phyloP scores from a whole-genome alignment of 306 rosid species.

The Gastrolobium bilobum region DNA sequence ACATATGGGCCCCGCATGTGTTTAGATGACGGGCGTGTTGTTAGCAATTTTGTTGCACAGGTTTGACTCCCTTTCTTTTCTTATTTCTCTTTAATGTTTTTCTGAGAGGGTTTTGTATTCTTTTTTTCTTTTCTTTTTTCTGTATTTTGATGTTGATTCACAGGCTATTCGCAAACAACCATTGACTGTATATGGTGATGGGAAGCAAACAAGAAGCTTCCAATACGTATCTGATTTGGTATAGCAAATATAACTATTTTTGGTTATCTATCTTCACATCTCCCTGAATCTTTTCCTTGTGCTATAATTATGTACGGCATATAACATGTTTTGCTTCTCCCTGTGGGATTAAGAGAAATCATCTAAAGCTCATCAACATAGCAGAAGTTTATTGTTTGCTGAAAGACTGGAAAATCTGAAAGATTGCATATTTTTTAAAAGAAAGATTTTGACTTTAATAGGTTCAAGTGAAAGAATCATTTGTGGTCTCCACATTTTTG shows the following conservation, averaged over 20 bases:
- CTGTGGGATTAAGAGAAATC: conserved; percentile 1
- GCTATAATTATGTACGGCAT: conserved; percentile 15
- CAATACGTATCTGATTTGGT: conserved; percentile 98
- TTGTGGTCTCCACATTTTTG: conserved; percentile 3
- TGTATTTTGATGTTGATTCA: background rate
- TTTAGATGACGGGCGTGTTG: conserved; percentile 99
- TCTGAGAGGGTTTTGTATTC: conserved; percentile 5
- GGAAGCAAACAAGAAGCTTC: conserved; percentile 97
- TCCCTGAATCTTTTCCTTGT: conserved; percentile 16
- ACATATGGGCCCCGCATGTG: conserved; percentile 99
- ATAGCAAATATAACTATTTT: conserved; percentile 29
- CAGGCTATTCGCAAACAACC: conserved; percentile 97
- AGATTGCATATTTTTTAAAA: conserved; percentile 24
- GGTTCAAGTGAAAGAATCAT: conserved; percentile 13
- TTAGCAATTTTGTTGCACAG: conserved; percentile 98
- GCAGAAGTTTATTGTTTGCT: background rate
- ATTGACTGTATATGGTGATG: conserved; percentile 94
- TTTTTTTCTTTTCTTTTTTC: background rate
- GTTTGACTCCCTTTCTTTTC: conserved; percentile 51
- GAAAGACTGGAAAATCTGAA: background rate
- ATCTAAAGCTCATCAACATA: background rate
- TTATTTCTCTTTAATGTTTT: background rate
- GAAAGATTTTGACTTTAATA: background rate
- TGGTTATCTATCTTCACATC: no score
- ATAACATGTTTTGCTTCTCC: background rate